Base-by-base conservation (phyloP, 495 filamentous ascomycete genomes). In the Hypoxylon trugodes region DNA sequence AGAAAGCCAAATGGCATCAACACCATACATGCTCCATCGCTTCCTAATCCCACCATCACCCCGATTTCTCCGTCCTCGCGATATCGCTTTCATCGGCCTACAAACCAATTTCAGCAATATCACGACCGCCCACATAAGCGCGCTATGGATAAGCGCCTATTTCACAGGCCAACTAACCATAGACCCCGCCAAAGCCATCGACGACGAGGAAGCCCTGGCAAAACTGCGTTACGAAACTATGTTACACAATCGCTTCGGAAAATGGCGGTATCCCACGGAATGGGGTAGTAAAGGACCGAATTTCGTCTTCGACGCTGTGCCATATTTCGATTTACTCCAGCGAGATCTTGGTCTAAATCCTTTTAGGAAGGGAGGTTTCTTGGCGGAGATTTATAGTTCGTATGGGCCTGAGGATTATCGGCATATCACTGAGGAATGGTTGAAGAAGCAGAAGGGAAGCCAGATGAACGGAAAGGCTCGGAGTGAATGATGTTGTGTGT, bases 301-400 rank as follows among this genome's bases (percentile, higher is more conserved):
- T 64, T 84, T 91, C 48, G 85, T 89, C 32, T 92, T 91, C 61
- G 90, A 94, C 70, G 82, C 80, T 0, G 57, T 92, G 46, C 87
- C 90, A 18, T 95, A 93, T 66, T 66, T 92, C 4, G 91, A 93
- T 73, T 50, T 90, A 57, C 65, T 93, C 71, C 65, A 91, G 46
- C 67, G 72, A 0, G 90, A 93, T 67, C 57, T 94, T 43, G 89
- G 90, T 6, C 60, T 81, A 30, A 64, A 66, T 18, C 59, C 73
- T 30, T 71, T 73, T 41, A 69, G 78, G 15, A 81, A 81, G 69
- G 36, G 21, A 0, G 69, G 72, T 30, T 76, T 76, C 70, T 62
- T 81, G 24, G 74, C 74, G 0, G 82, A 84, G 59, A 78, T 82
- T 58, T 72, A 81, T 43, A 69, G 80, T 19, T 77, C 85, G 6